phyloP scores from a whole-genome alignment of 208 protist genomes.

The Strigomonas galati region DNA sequence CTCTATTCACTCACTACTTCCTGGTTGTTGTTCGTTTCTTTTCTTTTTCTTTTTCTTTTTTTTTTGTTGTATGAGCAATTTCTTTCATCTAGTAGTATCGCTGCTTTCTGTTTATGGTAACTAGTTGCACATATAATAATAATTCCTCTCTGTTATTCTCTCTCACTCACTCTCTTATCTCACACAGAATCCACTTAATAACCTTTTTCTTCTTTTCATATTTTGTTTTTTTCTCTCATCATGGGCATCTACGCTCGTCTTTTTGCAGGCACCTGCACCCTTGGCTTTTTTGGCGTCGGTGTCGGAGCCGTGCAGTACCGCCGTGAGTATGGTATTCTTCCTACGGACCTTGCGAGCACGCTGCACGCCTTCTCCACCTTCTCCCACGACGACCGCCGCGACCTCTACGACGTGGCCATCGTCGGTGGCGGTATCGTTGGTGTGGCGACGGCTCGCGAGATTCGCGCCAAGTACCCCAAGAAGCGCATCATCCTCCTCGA shows the following conservation, averaged over 20 bases:
- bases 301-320: slow-evolving; percentile 45
- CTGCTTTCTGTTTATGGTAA: too few relatives aligned
- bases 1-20: background rate
- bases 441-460: slow-evolving; percentile 71
- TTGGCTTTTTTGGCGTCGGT: slow-evolving; percentile 36
- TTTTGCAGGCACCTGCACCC: slow-evolving; percentile 28
- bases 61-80: background rate
- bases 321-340: slow-evolving; percentile 37
- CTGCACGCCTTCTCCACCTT: slow-evolving; percentile 36
- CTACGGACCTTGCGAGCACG: slow-evolving; percentile 25
- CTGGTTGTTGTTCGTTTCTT: background rate
- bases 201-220: background rate
- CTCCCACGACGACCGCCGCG: slow-evolving; percentile 34
- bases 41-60: background rate
- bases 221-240: background rate
- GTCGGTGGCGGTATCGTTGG: slow-evolving; percentile 89
- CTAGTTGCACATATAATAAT: too few relatives aligned
- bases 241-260: slow-evolving; percentile 13
- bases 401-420: slow-evolving; percentile 86
- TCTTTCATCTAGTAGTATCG: too few relatives aligned
- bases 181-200: background rate
- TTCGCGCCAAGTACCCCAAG: slow-evolving; percentile 56
- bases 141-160: background rate
- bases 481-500: slow-evolving; percentile 83
- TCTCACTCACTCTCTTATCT: background rate